phyloP scores from a whole-genome alignment of 2,329 filamentous ascomycete genomes.

The Capronia epimyces region DNA sequence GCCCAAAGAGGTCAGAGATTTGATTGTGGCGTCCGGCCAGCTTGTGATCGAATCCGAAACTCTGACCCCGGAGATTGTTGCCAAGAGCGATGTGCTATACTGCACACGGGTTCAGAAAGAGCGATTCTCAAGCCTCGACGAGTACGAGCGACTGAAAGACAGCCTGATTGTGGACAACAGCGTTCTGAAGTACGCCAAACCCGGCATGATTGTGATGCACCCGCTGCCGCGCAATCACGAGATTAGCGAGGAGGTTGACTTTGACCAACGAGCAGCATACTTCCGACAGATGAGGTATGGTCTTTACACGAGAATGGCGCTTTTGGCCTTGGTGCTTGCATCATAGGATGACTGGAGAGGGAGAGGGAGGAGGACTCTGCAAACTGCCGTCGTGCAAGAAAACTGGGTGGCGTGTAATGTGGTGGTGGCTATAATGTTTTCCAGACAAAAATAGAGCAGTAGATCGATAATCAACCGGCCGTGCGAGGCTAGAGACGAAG shows the following conservation, averaged over 20 bases:
- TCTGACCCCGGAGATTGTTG: constrained; percentile 81
- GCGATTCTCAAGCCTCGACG: constrained; percentile 72
- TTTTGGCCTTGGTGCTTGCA: constrained; percentile 87
- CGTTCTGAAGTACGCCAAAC: constrained; percentile 85
- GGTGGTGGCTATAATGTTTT: neutral
- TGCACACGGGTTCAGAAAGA: constrained; percentile 97
- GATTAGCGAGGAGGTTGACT: constrained; percentile 92
- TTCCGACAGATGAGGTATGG: constrained; percentile 99
- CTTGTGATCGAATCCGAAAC: constrained; percentile 68
- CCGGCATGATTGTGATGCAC: constrained; percentile 90
- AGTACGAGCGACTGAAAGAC: constrained; percentile 85
- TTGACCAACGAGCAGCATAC: constrained; percentile 93
- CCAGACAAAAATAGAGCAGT: neutral
- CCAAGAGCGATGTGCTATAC: constrained; percentile 85
- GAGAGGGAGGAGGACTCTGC: neutral
- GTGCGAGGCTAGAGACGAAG: neutral
- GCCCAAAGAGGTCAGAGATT: constrained; percentile 66
- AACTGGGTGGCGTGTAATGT: neutral
- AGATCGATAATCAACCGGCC: neutral
- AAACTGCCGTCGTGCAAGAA: neutral
- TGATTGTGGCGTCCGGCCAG: constrained; percentile 68
- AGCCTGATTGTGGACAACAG: constrained; percentile 85
- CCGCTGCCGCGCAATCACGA: constrained; percentile 90
- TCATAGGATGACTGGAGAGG: neutral
- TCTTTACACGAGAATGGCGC: constrained; percentile 94